A percentile compares a stretch with the other conserved stretches of the same genome.
Conservation (phyloP, 208 protist genomes). For the Angomonas ambiguus region DNA sequence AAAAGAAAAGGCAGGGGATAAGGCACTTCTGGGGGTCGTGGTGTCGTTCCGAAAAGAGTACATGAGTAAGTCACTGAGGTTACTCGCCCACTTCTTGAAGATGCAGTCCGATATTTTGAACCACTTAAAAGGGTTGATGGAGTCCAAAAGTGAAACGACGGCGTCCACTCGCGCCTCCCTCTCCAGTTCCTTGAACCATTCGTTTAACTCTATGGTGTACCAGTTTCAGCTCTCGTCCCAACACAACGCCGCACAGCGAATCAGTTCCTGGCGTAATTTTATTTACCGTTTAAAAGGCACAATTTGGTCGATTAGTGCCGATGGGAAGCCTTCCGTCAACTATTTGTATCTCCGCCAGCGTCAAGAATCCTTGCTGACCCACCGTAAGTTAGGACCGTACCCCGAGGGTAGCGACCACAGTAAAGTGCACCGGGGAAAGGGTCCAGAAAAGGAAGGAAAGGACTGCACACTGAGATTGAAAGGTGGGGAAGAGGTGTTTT, state of each 20-base stretch:
- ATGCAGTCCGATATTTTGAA: neutral
- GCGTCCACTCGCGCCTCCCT: constrained; percentile 11
- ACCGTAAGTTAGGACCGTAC: constrained; percentile 63
- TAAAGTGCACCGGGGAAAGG: constrained; percentile 23
- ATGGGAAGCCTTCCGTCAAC: constrained; percentile 7
- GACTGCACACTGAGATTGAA: constrained; percentile 27
- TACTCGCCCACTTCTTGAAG: neutral
- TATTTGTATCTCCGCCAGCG: constrained; percentile 54
- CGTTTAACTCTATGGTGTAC: constrained; percentile 9
- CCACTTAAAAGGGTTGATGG: neutral
- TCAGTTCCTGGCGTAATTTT: constrained; percentile 53
- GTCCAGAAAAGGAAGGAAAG: neutral
- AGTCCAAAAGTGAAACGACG: neutral
- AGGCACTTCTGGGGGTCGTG: constrained; percentile 35
- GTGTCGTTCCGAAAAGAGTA: neutral
- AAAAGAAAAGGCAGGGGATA: constrained; percentile 55
- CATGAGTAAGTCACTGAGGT: neutral
- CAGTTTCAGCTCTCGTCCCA: constrained; percentile 28
- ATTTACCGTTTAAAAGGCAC: constrained; percentile 51
- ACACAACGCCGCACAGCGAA: constrained; percentile 33
- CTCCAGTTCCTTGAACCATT: neutral
- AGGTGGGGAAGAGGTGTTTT: constrained; percentile 51
- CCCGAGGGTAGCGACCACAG: constrained; percentile 66
- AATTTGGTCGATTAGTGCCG: constrained; percentile 65
- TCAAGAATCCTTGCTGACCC: constrained; percentile 73